A percentile compares a stretch with the other conserved stretches of the same genome.
Evolutionary conservation across 2,329 filamentous ascomycete species (phyloP).

Genomic region (Colletotrichum sp.): DNA sequence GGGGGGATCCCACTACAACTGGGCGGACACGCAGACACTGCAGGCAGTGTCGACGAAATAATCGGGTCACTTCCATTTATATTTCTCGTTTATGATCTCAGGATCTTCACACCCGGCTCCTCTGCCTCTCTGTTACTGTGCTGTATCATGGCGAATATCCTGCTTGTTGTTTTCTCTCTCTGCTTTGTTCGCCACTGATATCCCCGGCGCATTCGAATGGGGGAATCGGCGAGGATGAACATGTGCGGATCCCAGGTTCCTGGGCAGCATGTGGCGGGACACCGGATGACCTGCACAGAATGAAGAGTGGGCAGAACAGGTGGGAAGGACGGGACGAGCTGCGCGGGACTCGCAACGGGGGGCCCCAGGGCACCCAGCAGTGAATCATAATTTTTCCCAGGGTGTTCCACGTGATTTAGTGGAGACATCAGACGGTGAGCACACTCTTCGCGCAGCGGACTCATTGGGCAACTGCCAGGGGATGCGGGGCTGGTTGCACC

Average conservation of each 20-base stretch:
- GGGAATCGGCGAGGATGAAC: background rate
- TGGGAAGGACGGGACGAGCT: background rate
- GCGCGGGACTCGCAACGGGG: background rate
- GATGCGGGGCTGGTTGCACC: background rate
- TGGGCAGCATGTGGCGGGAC: background rate
- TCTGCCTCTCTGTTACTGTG: background rate
- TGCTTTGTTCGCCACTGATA: background rate
- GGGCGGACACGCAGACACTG: background rate
- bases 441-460: background rate
- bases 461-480: conserved; percentile 3
- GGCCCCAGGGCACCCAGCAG: conserved; percentile 5
- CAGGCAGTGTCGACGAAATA: background rate
- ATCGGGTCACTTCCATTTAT: background rate
- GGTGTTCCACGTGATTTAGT: conserved; percentile 18
- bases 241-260: background rate
- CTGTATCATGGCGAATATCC: background rate
- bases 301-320: conserved; percentile 12
- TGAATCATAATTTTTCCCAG: conserved; percentile 11
- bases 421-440: conserved; percentile 2
- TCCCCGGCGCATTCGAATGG: background rate
- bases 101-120: background rate
- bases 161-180: background rate
- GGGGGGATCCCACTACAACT: conserved; percentile 14
- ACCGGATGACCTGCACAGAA: background rate
- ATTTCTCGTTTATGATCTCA: background rate